Conservation (phyloP, 208 protist species). For the Trypanosoma cruzi region DNA sequence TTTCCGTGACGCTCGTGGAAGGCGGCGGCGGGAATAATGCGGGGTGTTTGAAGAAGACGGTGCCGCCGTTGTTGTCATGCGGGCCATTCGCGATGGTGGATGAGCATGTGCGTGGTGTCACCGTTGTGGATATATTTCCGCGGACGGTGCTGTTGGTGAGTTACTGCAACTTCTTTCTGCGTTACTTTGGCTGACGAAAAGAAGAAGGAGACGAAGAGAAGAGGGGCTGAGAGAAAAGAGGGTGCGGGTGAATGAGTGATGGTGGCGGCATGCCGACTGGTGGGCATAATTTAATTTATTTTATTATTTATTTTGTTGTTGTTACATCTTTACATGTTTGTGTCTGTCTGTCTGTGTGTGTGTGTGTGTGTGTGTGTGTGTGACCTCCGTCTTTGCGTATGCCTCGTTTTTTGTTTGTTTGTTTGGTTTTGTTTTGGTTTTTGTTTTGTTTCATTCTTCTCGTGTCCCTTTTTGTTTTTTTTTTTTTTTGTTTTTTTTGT, state of each 20-base stretch:
- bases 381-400: neutral
- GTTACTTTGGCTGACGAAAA: neutral
- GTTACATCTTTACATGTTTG: no score
- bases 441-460: neutral
- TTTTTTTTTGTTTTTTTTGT: neutral
- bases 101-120: constrained; percentile 23
- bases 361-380: neutral
- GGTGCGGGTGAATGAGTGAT: neutral
- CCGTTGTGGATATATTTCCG: constrained; percentile 38
- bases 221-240: neutral
- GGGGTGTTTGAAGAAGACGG: neutral
- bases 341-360: neutral
- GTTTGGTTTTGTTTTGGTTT: neutral
- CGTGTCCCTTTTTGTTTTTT: neutral
- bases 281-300: no score
- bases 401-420: neutral
- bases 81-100: constrained; percentile 28
- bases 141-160: constrained; percentile 37
- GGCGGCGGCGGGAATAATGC: neutral
- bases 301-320: no score
- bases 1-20: constrained; percentile 22
- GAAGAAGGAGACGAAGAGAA: neutral
- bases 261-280: no score
- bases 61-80: neutral
- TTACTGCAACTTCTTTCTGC: constrained; percentile 45